Conservation (phyloP, 2,329 filamentous ascomycete species). For the Talaromyces sp. region DNA sequence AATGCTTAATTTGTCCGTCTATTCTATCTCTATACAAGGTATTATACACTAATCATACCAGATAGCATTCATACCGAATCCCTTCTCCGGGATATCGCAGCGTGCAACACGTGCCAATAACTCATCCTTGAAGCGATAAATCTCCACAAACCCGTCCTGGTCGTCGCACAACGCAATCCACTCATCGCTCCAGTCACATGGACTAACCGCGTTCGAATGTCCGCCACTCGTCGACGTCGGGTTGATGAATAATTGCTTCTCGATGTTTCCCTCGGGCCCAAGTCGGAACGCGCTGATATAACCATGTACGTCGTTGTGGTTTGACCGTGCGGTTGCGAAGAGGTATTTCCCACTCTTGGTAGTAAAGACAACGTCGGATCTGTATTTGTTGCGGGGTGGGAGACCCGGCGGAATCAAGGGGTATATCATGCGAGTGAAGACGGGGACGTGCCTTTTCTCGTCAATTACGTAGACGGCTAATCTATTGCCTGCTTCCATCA, state of each 20-base stretch:
- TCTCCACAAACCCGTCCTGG: slow-evolving; percentile 80
- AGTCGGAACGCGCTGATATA: slow-evolving; percentile 80
- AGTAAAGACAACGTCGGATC: slow-evolving; percentile 77
- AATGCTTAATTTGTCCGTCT: no score
- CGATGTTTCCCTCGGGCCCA: slow-evolving; percentile 64
- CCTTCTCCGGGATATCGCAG: slow-evolving; percentile 75
- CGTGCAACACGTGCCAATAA: slow-evolving; percentile 73
- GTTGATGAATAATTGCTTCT: slow-evolving; percentile 74
- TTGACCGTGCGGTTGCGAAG: slow-evolving; percentile 79
- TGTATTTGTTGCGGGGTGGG: slow-evolving; percentile 59
- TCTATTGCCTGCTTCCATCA: slow-evolving; percentile 88
- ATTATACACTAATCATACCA: slow-evolving; percentile 67
- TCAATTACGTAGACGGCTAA: slow-evolving; percentile 80
- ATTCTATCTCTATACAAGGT: no score
- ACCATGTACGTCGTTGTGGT: slow-evolving; percentile 70
- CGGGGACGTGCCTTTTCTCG: slow-evolving; percentile 66
- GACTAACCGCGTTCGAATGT: slow-evolving; percentile 82
- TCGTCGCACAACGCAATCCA: slow-evolving; percentile 90
- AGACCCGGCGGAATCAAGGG: slow-evolving; percentile 69
- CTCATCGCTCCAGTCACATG: slow-evolving; percentile 79
- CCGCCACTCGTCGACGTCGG: slow-evolving; percentile 84
- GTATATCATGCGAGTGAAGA: slow-evolving; percentile 73
- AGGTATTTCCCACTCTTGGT: slow-evolving; percentile 68
- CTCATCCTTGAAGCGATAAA: slow-evolving; percentile 83
- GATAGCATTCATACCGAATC: slow-evolving; percentile 94